Percentiles rank a stretch among this genome's conserved stretches.
Conservation (phyloP, 495 filamentous ascomycete species). For the Aspergillus avenaceus region DNA sequence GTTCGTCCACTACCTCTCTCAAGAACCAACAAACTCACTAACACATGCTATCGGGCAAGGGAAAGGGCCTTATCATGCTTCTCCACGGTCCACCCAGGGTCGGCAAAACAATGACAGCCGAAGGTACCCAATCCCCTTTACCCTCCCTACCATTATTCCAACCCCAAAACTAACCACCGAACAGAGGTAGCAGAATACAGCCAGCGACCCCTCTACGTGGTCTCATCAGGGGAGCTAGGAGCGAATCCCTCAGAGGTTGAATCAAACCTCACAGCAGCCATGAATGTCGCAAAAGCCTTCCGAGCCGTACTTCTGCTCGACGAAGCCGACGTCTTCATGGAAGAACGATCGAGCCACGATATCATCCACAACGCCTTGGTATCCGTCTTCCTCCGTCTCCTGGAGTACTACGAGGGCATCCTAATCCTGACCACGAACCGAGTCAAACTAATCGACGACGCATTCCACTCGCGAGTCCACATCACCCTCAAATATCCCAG, state of each 20-base stretch:
- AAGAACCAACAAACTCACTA: not conserved
- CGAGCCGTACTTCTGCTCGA: not conserved
- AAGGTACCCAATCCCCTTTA: not conserved
- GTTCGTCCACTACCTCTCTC: not conserved
- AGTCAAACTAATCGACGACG: slow-evolving; percentile 42
- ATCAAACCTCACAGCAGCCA: not conserved
- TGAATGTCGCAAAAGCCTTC: not conserved
- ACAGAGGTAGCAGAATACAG: not conserved
- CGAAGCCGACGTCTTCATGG: slow-evolving; percentile 3
- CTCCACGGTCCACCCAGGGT: not conserved
- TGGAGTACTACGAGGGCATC: slow-evolving; percentile 51
- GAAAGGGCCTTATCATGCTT: not conserved
- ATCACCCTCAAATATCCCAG: not conserved
- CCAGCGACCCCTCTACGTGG: not conserved
- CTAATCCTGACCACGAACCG: slow-evolving; percentile 53
- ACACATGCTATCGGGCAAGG: not conserved
- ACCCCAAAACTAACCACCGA: not conserved
- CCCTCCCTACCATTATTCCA: not conserved
- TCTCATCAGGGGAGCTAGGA: not conserved
- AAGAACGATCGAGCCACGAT: not conserved
- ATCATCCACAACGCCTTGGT: not conserved
- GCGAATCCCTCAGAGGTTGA: not conserved
- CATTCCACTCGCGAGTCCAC: slow-evolving; percentile 41
- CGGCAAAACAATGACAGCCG: not conserved
- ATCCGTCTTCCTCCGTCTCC: slow-evolving; percentile 42